phyloP scores from a whole-genome alignment of 2,329 filamentous ascomycete species.

The Phaeophleospora eucalypticola region DNA sequence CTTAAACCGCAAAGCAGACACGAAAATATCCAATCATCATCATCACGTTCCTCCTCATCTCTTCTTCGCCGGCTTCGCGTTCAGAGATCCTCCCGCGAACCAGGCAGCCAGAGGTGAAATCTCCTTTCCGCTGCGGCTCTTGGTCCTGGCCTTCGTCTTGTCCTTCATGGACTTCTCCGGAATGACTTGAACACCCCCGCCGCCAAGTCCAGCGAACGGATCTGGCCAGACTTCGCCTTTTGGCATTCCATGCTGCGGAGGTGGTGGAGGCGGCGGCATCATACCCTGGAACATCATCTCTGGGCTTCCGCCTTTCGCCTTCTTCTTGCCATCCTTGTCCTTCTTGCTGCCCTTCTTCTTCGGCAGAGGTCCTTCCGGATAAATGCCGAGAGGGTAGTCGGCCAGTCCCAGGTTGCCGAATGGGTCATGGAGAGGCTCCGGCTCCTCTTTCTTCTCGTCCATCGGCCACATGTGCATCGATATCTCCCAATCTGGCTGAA shows the following conservation, averaged over 20 bases:
- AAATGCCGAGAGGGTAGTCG: slow-evolving; percentile 5
- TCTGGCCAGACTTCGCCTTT: slow-evolving; percentile 12
- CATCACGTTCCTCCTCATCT: slow-evolving; percentile 1
- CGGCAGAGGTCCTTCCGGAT: slow-evolving; percentile 4
- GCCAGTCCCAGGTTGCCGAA: slow-evolving; percentile 15
- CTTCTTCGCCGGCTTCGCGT: slow-evolving; percentile 14
- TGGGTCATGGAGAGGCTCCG: slow-evolving; percentile 12
- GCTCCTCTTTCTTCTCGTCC: slow-evolving; percentile 24
- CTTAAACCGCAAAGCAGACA: not conserved
- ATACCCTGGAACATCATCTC: slow-evolving; percentile 13
- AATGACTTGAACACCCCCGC: slow-evolving; percentile 11
- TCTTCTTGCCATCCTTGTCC: slow-evolving; percentile 16
- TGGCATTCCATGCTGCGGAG: slow-evolving; percentile 7
- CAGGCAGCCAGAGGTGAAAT: slow-evolving; percentile 26
- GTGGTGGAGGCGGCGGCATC: slow-evolving; percentile 4
- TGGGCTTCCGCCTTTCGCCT: slow-evolving; percentile 12
- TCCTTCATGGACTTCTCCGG: not conserved
- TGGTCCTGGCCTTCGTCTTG: slow-evolving; percentile 17
- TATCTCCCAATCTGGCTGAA: slow-evolving; percentile 47
- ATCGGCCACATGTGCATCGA: slow-evolving; percentile 50
- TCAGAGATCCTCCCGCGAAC: slow-evolving; percentile 26
- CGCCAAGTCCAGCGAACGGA: slow-evolving; percentile 14
- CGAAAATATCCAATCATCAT: not conserved
- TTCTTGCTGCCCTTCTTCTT: slow-evolving; percentile 20
- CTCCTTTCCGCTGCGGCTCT: slow-evolving; percentile 25